phyloP scores from a whole-genome alignment of 768 basidiomycete species.

The Thelephora aurantiotincta region DNA sequence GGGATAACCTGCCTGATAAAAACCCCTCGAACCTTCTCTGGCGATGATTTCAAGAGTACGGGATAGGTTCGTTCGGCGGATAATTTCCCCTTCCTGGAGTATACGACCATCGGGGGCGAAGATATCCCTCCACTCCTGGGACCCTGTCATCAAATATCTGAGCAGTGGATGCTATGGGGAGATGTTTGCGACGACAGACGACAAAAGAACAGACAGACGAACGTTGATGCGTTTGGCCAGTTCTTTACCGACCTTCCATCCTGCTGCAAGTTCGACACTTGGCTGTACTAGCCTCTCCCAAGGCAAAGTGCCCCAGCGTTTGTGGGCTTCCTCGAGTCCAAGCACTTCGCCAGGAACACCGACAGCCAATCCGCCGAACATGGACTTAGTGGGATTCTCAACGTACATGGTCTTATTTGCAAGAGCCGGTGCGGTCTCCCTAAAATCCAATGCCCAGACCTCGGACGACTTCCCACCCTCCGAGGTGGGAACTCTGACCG shows the following conservation, averaged over 20 bases:
- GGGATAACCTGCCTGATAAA: slow-evolving; percentile 51
- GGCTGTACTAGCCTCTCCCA: slow-evolving; percentile 76
- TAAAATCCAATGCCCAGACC: slow-evolving; percentile 71
- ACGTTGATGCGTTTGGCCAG: slow-evolving; percentile 62
- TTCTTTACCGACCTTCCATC: slow-evolving; percentile 71
- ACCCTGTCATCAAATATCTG: slow-evolving; percentile 41
- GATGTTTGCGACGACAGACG: slow-evolving; percentile 2
- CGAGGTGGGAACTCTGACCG: slow-evolving; percentile 55
- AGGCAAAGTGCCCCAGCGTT: slow-evolving; percentile 64
- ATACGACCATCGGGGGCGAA: slow-evolving; percentile 71
- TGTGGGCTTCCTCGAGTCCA: slow-evolving; percentile 75
- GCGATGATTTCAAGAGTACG: slow-evolving; percentile 66
- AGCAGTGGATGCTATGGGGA: slow-evolving; percentile 21
- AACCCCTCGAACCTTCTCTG: slow-evolving; percentile 59
- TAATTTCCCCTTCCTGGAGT: slow-evolving; percentile 59
- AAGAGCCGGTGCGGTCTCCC: slow-evolving; percentile 70
- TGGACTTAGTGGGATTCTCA: slow-evolving; percentile 34
- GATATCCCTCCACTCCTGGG: slow-evolving; percentile 66
- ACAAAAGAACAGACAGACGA: slow-evolving; percentile 10
- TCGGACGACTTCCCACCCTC: slow-evolving; percentile 30
- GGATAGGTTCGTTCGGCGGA: slow-evolving; percentile 62
- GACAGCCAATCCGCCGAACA: slow-evolving; percentile 72
- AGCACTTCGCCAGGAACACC: slow-evolving; percentile 86
- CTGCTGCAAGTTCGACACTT: slow-evolving; percentile 55
- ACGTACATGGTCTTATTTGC: slow-evolving; percentile 71